phyloP scores from a whole-genome alignment of 257 asterid genomes.

The Echium plantagineum region DNA sequence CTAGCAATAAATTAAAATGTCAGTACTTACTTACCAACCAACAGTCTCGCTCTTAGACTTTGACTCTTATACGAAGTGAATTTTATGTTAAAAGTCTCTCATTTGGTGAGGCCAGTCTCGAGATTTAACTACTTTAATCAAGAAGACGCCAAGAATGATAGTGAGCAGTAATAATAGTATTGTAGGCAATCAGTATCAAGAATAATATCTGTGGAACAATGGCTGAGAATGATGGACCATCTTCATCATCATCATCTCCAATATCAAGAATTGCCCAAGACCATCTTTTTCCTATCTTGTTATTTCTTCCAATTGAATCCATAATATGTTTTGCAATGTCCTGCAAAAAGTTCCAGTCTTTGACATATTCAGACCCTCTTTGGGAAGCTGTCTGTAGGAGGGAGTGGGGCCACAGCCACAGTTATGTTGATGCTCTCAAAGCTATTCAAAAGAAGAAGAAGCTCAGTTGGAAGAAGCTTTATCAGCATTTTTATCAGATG shows the following conservation, averaged over 20 bases:
- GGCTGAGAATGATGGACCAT: slow-evolving; percentile 13
- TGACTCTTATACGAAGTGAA: no score
- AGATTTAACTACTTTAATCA: no score
- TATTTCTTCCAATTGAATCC: slow-evolving; percentile 65
- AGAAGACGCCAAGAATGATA: slow-evolving; percentile 5
- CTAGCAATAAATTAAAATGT: no score
- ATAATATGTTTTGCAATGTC: slow-evolving; percentile 52
- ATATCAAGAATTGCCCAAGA: slow-evolving; percentile 46
- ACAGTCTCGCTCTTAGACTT: no score
- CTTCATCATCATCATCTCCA: slow-evolving; percentile 22
- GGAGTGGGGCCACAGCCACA: slow-evolving; percentile 58
- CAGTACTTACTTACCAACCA: no score
- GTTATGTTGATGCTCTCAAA: slow-evolving; percentile 36
- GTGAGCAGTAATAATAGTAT: neutral
- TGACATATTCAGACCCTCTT: slow-evolving; percentile 54
- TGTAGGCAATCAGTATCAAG: neutral
- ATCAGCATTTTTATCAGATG: slow-evolving; percentile 50
- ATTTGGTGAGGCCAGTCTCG: no score
- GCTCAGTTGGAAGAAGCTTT: slow-evolving; percentile 55
- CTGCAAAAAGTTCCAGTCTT: slow-evolving; percentile 48
- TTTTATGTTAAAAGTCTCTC: no score
- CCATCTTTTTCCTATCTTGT: slow-evolving; percentile 61
- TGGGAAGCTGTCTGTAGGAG: slow-evolving; percentile 85
- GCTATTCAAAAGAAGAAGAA: slow-evolving; percentile 8
- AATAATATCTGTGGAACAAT: slow-evolving; percentile 29